Evolutionary conservation across 257 asterid species (phyloP).

Genomic region (Solanum chmielewskii): DNA sequence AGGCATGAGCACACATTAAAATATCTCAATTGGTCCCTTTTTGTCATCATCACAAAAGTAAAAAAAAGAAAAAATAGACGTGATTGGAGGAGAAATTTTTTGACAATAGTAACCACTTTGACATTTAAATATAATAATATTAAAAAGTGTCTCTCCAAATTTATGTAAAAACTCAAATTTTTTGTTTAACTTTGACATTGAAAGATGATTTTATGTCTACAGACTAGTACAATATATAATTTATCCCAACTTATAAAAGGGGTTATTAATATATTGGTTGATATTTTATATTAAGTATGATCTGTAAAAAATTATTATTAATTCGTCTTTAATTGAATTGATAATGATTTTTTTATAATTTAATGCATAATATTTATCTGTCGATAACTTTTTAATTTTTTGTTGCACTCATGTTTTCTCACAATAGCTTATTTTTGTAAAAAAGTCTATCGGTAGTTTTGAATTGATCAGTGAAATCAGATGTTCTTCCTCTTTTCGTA

Average conservation of each 20-base stretch:
- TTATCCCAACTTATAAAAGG: neutral
- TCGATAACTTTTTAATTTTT: neutral
- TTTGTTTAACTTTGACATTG: neutral
- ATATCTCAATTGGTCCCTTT: neutral
- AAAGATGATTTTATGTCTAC: neutral
- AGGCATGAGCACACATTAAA: neutral
- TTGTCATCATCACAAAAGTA: neutral
- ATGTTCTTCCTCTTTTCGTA: neutral
- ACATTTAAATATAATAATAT: neutral
- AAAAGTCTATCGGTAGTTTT: neutral
- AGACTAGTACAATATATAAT: neutral
- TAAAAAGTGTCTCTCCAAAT: neutral
- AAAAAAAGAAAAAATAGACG: neutral
- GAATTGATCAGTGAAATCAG: neutral
- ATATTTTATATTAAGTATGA: neutral
- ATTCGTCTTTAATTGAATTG: fast-evolving
- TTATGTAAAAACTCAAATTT: neutral
- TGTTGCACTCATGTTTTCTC: neutral
- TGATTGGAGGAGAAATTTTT: neutral
- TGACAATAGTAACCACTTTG: neutral
- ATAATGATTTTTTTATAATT: neutral
- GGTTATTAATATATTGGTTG: too few relatives aligned
- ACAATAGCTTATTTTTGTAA: neutral
- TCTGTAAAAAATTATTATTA: neutral
- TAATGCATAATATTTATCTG: neutral